These are phyloP conservation scores for Stemphylium lycopersici DNA, from an alignment of 2,329 filamentous ascomycete species.

Conservation along the genomic window DNA sequence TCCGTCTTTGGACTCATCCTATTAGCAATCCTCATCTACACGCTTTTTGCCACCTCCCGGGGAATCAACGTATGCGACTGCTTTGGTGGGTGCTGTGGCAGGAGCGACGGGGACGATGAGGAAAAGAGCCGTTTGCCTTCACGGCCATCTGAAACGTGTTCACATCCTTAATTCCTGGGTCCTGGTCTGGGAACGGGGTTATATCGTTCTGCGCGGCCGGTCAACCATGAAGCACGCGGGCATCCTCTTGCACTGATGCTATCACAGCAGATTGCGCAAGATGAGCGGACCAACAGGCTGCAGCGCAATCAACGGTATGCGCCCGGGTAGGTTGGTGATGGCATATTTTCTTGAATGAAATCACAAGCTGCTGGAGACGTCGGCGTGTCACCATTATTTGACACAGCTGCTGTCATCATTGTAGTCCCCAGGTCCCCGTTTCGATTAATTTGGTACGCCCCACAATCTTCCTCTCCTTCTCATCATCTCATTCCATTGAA, in stretches of 20 bases:
- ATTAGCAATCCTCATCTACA: constrained; percentile 1
- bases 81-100: background rate
- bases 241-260: background rate
- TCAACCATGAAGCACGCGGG: background rate
- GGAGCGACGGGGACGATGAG: background rate
- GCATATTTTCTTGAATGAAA: background rate
- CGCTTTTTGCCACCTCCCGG: background rate
- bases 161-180: background rate
- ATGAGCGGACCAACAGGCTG: background rate
- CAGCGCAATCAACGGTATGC: background rate
- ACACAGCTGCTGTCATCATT: no score
- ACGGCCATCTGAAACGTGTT: background rate
- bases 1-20: constrained; percentile 6
- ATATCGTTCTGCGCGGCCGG: background rate
- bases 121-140: background rate
- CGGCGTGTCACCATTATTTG: no score
- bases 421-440: no score
- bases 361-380: background rate
- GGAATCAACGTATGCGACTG: constrained; percentile 15
- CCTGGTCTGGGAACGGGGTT: background rate
- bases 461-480: no score
- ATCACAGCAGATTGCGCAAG: background rate
- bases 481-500: no score
- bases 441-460: no score
- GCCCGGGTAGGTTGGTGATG: background rate